These are phyloP conservation scores for Aspergillus hancockii DNA, from an alignment of 495 filamentous ascomycete species.

Conservation along the genomic window DNA sequence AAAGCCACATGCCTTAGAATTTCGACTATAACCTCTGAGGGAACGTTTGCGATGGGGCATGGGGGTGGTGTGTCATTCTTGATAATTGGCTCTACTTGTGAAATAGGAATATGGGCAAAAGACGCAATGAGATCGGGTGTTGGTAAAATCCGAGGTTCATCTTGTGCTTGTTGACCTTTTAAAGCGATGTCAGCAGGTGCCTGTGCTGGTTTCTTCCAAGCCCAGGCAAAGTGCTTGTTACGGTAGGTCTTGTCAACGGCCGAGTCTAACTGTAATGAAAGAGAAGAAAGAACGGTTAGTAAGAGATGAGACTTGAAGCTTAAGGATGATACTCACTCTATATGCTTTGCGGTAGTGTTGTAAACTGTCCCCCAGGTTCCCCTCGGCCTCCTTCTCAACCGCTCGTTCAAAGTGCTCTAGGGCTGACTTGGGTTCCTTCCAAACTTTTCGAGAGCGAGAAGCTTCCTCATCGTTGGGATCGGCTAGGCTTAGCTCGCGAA, in stretches of 20 bases:
- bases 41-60: constrained; percentile 76
- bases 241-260: constrained; percentile 82
- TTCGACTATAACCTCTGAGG: constrained; percentile 79
- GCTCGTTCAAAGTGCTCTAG: constrained; percentile 93
- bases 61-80: constrained; percentile 69
- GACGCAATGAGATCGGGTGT: constrained; percentile 71
- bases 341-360: constrained; percentile 89
- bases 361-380: constrained; percentile 86
- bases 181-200: constrained; percentile 55
- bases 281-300: constrained; percentile 1
- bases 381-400: constrained; percentile 81
- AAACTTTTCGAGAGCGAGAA: constrained; percentile 25
- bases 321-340: constrained; percentile 53
- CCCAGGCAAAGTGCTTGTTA: constrained; percentile 79
- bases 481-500: constrained; percentile 34
- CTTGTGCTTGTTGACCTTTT: constrained; percentile 50
- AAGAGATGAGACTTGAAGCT: constrained; percentile 14
- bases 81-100: constrained; percentile 53
- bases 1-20: constrained; percentile 71
- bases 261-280: constrained; percentile 66
- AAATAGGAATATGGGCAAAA: constrained; percentile 69
- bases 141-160: constrained; percentile 46
- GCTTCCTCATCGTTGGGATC: constrained; percentile 30
- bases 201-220: constrained; percentile 54
- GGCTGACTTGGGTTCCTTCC: constrained; percentile 68